These are phyloP conservation scores for Bertia moriformis DNA, from an alignment of 2,329 filamentous ascomycete genomes.

Conservation along the genomic window DNA sequence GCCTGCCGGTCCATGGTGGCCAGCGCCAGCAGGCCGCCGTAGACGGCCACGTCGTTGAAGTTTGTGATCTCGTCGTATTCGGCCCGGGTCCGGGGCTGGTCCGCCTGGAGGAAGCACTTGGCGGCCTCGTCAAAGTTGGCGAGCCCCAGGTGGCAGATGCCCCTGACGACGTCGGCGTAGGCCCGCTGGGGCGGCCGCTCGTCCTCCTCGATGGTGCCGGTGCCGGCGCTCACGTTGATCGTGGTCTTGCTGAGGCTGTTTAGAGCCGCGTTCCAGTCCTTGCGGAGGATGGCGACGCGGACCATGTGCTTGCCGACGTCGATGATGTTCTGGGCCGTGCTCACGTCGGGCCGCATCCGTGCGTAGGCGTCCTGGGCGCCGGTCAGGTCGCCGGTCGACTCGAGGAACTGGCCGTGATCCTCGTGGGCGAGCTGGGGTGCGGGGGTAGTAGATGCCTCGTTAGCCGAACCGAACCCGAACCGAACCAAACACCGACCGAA, in stretches of 20 bases:
- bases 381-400: slow-evolving; percentile 40
- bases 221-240: too few species aligned
- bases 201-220: slow-evolving; percentile 1
- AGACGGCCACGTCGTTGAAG: slow-evolving; percentile 52
- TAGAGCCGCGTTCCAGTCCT: slow-evolving; percentile 39
- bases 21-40: slow-evolving; percentile 51
- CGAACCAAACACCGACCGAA: not conserved
- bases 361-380: slow-evolving; percentile 44
- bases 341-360: slow-evolving; percentile 55
- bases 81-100: slow-evolving; percentile 31
- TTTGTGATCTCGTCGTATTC: slow-evolving; percentile 44
- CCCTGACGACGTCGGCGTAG: slow-evolving; percentile 20
- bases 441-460: not conserved
- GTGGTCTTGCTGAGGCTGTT: slow-evolving; percentile 39
- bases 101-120: slow-evolving; percentile 34
- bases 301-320: slow-evolving; percentile 51
- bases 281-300: slow-evolving; percentile 40
- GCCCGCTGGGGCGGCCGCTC: slow-evolving; percentile 9
- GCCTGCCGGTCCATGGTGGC: slow-evolving; percentile 48
- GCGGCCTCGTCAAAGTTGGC: slow-evolving; percentile 41
- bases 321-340: slow-evolving; percentile 45
- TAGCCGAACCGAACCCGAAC: not conserved
- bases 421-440: slow-evolving; percentile 50
- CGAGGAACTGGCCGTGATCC: slow-evolving; percentile 49
- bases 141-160: slow-evolving; percentile 37